phyloP scores from a whole-genome alignment of 2,329 filamentous ascomycete species.

The Amauroascus verrucosus region DNA sequence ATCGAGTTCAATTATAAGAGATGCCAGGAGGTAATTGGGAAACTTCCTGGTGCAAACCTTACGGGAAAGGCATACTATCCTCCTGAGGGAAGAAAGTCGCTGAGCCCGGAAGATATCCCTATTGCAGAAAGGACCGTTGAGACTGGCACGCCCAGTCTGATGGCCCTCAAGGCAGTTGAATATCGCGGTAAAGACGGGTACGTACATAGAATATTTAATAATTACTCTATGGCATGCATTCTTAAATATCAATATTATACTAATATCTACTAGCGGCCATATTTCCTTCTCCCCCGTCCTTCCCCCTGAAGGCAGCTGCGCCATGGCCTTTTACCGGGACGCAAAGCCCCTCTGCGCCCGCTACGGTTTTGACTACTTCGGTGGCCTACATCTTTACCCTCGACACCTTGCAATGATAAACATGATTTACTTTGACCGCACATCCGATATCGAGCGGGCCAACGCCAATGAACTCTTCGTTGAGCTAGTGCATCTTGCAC shows the following conservation, averaged over 20 bases:
- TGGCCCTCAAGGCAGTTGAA: neutral
- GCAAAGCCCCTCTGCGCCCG: neutral
- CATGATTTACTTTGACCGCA: constrained; percentile 9
- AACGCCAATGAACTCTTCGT: constrained; percentile 9
- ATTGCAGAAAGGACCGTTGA: neutral
- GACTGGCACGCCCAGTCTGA: neutral
- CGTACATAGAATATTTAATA: neutral
- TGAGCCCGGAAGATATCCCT: neutral
- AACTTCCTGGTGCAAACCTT: neutral
- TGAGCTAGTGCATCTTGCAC: constrained; percentile 5
- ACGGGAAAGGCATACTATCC: neutral
- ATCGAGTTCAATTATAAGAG: neutral
- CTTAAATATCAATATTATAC: neutral
- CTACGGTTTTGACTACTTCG: neutral
- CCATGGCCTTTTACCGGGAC: neutral
- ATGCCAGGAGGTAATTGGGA: neutral
- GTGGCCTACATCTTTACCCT: neutral
- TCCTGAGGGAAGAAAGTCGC: neutral
- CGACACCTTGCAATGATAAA: neutral
- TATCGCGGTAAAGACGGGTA: neutral
- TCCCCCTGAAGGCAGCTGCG: neutral
- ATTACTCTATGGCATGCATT: too few relatives aligned
- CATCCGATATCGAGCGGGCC: neutral
- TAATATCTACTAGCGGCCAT: neutral
- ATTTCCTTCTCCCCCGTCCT: neutral